phyloP scores from a whole-genome alignment of 2,329 filamentous ascomycete species.

The Aureobasidium subglaciale region DNA sequence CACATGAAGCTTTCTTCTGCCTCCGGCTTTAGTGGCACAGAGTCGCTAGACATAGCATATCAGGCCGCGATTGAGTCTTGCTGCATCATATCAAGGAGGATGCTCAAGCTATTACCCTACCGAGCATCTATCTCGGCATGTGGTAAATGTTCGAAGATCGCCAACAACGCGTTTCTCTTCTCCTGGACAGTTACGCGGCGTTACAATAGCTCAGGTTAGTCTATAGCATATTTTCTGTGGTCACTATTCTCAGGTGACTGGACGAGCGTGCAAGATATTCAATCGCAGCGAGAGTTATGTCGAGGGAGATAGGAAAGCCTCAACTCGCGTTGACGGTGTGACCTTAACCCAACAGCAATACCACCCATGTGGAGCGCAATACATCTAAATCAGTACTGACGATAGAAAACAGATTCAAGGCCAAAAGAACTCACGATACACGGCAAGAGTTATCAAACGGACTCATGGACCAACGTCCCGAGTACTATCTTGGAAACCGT shows the following conservation, averaged over 20 bases:
- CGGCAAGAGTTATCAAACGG: conserved; percentile 57
- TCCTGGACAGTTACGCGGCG: background rate
- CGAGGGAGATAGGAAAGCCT: too few species aligned
- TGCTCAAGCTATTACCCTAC: background rate
- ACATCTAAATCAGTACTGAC: background rate
- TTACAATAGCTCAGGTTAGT: conserved; percentile 14
- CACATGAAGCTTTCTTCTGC: background rate
- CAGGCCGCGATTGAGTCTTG: background rate
- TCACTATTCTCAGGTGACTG: background rate
- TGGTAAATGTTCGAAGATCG: background rate
- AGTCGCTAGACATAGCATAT: background rate
- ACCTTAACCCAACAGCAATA: background rate
- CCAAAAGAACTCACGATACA: conserved; percentile 44
- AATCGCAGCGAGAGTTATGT: too few species aligned
- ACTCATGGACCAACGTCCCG: conserved; percentile 82
- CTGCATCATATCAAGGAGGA: background rate
- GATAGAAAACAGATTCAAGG: background rate
- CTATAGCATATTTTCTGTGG: too few species aligned
- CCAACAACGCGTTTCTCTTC: background rate
- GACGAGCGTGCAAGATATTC: too few species aligned
- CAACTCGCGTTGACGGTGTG: too few species aligned
- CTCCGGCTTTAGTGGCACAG: background rate
- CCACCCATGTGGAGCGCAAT: background rate
- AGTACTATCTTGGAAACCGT: conserved; percentile 67
- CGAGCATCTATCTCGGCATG: background rate